phyloP scores from a whole-genome alignment of 495 filamentous ascomycete genomes.

The Lophiotrema nucula region DNA sequence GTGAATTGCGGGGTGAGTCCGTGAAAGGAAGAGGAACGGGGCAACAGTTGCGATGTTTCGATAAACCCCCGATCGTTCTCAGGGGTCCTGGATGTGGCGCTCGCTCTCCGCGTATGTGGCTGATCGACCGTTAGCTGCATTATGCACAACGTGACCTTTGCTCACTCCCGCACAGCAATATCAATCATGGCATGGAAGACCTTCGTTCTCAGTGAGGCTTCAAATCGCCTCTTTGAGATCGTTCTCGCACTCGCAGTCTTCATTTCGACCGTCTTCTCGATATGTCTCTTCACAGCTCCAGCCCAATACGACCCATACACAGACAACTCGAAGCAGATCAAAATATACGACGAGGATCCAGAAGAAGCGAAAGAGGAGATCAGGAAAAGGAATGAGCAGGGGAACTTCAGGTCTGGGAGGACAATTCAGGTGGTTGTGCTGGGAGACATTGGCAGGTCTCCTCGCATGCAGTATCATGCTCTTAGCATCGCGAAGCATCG shows the following conservation, averaged over 20 bases:
- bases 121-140: background rate
- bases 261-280: constrained; percentile 18
- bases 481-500: constrained; percentile 85
- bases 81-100: constrained; percentile 14
- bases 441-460: constrained; percentile 94
- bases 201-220: constrained; percentile 1
- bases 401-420: constrained; percentile 40
- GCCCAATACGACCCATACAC: constrained; percentile 27
- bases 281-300: constrained; percentile 29
- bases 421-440: constrained; percentile 85
- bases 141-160: background rate
- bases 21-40: background rate
- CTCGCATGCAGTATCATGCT: constrained; percentile 98
- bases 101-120: constrained; percentile 14
- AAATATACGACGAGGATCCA: constrained; percentile 3
- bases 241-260: constrained; percentile 10
- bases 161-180: background rate
- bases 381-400: background rate
- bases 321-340: constrained; percentile 3
- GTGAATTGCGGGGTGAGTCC: background rate
- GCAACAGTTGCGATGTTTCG: constrained; percentile 1
- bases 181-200: background rate
- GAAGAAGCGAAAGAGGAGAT: constrained; percentile 19
- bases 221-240: constrained; percentile 8
- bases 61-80: constrained; percentile 1